Evolutionary conservation across 1,284 basidiomycete species (phyloP).

Genomic region (Gomphus bonarii): DNA sequence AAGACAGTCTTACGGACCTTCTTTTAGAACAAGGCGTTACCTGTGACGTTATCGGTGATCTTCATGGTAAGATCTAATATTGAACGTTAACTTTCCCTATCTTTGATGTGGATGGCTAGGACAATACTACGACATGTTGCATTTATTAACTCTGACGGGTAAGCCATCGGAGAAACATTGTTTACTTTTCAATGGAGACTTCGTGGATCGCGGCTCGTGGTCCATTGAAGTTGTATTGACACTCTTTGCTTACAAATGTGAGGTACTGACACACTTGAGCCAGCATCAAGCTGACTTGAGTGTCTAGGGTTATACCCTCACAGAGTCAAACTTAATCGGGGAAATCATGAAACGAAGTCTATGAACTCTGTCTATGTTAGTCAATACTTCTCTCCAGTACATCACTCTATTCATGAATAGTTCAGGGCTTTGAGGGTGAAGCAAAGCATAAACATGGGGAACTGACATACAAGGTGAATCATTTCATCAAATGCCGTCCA

Average conservation of each 20-base stretch:
- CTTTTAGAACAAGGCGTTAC: slow-evolving; percentile 70
- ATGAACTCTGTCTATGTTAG: slow-evolving; percentile 38
- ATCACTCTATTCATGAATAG: slow-evolving; percentile 43
- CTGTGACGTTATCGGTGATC: slow-evolving; percentile 88
- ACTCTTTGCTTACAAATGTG: slow-evolving; percentile 94
- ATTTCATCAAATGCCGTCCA: not conserved
- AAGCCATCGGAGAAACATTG: slow-evolving; percentile 74
- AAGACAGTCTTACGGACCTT: slow-evolving; percentile 78
- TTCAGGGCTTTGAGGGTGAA: slow-evolving; percentile 93
- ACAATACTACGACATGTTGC: slow-evolving; percentile 91
- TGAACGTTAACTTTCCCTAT: not conserved
- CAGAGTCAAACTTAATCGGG: slow-evolving; percentile 84
- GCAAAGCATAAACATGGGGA: slow-evolving; percentile 93
- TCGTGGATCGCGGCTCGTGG: slow-evolving; percentile 97
- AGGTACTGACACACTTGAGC: slow-evolving; percentile 17
- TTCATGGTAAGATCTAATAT: slow-evolving; percentile 50
- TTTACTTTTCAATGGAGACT: slow-evolving; percentile 90
- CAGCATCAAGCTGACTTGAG: slow-evolving; percentile 10
- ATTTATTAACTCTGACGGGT: slow-evolving; percentile 82
- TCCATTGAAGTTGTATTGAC: slow-evolving; percentile 93
- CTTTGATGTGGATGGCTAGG: slow-evolving; percentile 31
- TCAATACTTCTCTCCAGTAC: not conserved
- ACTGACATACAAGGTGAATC: slow-evolving; percentile 69
- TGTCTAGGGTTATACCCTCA: slow-evolving; percentile 75
- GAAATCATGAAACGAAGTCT: slow-evolving; percentile 96